A percentile compares a stretch with the other conserved stretches of the same genome.
Conservation (phyloP, 164 flowering plant genomes). For the Echeveria elegans region DNA sequence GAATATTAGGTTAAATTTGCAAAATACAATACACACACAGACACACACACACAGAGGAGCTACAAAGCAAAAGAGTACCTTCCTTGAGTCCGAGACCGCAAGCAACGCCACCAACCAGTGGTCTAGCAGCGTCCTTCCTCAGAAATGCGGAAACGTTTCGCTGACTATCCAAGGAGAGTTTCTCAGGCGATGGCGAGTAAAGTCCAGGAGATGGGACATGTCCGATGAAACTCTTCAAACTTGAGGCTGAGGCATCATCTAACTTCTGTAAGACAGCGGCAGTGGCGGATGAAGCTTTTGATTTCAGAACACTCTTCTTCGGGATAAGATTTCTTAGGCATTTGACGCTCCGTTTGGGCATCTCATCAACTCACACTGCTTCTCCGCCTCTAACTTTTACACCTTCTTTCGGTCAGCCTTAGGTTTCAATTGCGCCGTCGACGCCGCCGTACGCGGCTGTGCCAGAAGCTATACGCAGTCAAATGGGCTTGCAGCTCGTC, state of each 20-base stretch:
- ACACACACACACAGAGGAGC: not conserved
- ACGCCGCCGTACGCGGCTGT: not conserved
- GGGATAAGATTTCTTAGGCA: not conserved
- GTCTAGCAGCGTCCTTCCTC: not conserved
- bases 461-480: not conserved
- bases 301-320: not conserved
- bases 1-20: not conserved
- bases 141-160: not conserved
- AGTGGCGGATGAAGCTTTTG: not conserved
- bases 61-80: not conserved
- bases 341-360: not conserved
- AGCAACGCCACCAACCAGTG: not conserved
- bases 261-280: not conserved
- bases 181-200: not conserved
- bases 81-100: not conserved
- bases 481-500: not conserved
- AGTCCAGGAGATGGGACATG: not conserved
- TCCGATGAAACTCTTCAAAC: not conserved
- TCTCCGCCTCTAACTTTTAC: not conserved
- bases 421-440: not conserved
- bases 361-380: not conserved
- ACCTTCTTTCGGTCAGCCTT: not conserved
- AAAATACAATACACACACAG: not conserved
- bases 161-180: not conserved
- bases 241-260: not conserved